phyloP scores from a whole-genome alignment of 192 early-diverging fungal genomes.

The Coemansia nantahalensis region DNA sequence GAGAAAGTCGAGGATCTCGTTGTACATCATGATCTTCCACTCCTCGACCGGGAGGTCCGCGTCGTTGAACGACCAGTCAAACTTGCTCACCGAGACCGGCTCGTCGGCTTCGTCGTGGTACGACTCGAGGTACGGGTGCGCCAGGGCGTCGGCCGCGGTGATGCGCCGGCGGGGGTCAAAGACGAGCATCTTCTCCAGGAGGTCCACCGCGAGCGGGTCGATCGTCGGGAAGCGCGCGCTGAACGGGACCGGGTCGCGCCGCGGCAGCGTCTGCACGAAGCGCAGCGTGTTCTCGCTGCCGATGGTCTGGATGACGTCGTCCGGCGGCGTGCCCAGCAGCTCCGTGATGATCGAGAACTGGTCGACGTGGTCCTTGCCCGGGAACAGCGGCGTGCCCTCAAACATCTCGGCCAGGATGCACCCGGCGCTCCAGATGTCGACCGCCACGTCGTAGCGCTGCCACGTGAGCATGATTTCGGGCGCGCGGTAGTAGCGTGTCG shows the following conservation, averaged over 20 bases:
- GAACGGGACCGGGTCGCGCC: slow-evolving; percentile 78
- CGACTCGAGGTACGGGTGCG: slow-evolving; percentile 85
- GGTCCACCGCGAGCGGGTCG: slow-evolving; percentile 78
- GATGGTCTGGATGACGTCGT: slow-evolving; percentile 89
- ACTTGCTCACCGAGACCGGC: slow-evolving; percentile 71
- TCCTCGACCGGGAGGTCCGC: slow-evolving; percentile 81
- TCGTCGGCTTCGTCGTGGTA: slow-evolving; percentile 92
- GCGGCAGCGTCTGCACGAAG: slow-evolving; percentile 87
- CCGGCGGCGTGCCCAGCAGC: slow-evolving; percentile 87
- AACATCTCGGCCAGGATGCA: slow-evolving; percentile 97
- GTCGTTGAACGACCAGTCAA: slow-evolving; percentile 97
- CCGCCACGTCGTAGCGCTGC: slow-evolving; percentile 95
- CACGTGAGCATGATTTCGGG: slow-evolving; percentile 98
- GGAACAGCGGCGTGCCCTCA: slow-evolving; percentile 92
- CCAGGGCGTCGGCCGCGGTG: slow-evolving; percentile 80
- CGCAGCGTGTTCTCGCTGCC: slow-evolving; percentile 90
- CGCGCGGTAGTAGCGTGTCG: slow-evolving; percentile 95
- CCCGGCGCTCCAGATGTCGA: slow-evolving; percentile 94
- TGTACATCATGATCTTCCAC: slow-evolving; percentile 91
- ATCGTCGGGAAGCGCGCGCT: slow-evolving; percentile 73
- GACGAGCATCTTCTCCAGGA: slow-evolving; percentile 88
- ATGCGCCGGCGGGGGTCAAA: slow-evolving; percentile 93
- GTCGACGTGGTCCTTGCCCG: slow-evolving; percentile 91
- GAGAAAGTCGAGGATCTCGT: slow-evolving; percentile 73
- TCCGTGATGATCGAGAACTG: slow-evolving; percentile 96